Base-by-base conservation (phyloP, 805 yeast genomes). In the Tetrapisispora nanseiensis region DNA sequence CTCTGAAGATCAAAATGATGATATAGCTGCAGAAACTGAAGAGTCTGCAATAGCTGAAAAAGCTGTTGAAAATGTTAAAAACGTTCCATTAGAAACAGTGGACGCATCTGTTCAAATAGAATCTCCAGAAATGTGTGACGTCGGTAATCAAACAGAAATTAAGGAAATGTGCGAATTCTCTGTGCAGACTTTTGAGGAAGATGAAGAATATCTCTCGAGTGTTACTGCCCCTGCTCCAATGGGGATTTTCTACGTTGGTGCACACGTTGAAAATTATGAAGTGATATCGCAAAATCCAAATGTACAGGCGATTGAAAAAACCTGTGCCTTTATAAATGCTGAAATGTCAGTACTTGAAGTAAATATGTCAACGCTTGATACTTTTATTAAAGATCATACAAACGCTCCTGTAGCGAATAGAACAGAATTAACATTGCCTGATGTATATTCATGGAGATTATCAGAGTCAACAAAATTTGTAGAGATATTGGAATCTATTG, bases 371-470 rank as follows among this genome's bases (percentile, higher is more conserved):
- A 57, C 51, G 9, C 33, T 67, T 13, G 53, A 56, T 6, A 30
- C 23, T 0, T 61, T 65, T 33, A 44, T 68, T n/a, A 38, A 44
- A n/a, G 68, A 66, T 36, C 70, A 68, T 38, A 37, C 57, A 19
- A 48, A 50, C 3, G 30, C 44, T 10, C 43, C 55, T 7, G 48
- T 61, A 6, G 43, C 31, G 7, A 22, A 41, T 3, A 64, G 68
- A 36, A 52, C 66, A 2, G 49, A 46, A 6, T 44, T 35, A 2
- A 53, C 68, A 0, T 28, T 66, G 1, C 49, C 52, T 13, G 47
- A 54, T 37, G 44, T 56, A 13, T 56, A 61, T 33, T 60, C 66
- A 9, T 68, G 73, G 73, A 63, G 70, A 50, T 42, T 68, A 18
- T 40, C 56, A 12, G 70, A 67, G 41, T 49, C 52, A 6, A 15